Conservation (phyloP, 108 stramenopile genomes). For the Pseudonitzschia delicatissima region DNA sequence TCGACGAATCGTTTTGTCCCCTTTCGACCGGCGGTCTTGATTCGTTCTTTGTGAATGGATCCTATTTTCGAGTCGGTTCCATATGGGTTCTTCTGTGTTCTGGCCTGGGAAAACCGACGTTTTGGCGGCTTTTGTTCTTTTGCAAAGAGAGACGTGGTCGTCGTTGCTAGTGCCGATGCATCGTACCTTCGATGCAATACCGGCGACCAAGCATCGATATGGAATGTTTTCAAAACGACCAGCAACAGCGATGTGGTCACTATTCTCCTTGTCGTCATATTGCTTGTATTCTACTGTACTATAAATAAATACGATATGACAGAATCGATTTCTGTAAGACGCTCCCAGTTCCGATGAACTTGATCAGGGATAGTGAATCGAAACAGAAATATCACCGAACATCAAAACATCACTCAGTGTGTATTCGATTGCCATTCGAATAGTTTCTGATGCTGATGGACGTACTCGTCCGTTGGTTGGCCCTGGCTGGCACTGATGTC, state of each 20-base stretch:
- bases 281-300: too few species aligned
- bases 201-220: neutral
- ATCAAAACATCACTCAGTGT: too few species aligned
- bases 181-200: neutral
- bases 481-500: too few species aligned
- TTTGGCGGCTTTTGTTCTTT: slow-evolving; percentile 1
- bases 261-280: neutral
- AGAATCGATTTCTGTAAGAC: too few species aligned
- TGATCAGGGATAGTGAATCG: too few species aligned
- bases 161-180: neutral
- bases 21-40: slow-evolving; percentile 63
- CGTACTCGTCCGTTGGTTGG: too few species aligned
- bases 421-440: too few species aligned
- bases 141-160: slow-evolving; percentile 1
- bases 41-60: slow-evolving; percentile 34
- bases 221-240: neutral
- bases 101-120: slow-evolving; percentile 17
- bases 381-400: too few species aligned
- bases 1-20: slow-evolving; percentile 76
- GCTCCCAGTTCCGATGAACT: too few species aligned
- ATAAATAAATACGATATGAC: too few species aligned
- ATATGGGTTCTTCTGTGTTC: slow-evolving; percentile 1
- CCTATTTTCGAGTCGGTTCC: slow-evolving; percentile 21
- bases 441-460: too few species aligned
- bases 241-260: neutral